Percentiles rank a stretch among this genome's conserved stretches.
These are phyloP conservation scores for Ustilago hordei DNA, from an alignment of 1,284 basidiomycete genomes.

Conservation along the genomic window DNA sequence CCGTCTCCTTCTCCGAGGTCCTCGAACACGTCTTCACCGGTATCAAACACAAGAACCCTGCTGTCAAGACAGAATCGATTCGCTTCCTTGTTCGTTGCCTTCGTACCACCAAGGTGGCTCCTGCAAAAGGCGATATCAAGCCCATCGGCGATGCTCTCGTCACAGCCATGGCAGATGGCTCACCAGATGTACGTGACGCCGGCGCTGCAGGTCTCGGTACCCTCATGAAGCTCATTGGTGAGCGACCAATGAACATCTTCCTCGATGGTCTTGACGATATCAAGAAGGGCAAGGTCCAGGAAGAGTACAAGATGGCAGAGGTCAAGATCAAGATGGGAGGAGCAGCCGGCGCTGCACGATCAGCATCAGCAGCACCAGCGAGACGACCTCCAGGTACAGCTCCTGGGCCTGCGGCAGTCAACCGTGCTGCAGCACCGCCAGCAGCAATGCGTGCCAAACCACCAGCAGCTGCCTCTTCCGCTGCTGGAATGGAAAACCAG, in stretches of 20 bases:
- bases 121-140: slow-evolving; percentile 83
- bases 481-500: slow-evolving; percentile 42
- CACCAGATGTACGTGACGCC: slow-evolving; percentile 89
- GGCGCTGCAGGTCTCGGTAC: slow-evolving; percentile 89
- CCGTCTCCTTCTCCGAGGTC: slow-evolving; percentile 81
- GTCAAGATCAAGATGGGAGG: slow-evolving; percentile 60
- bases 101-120: slow-evolving; percentile 75
- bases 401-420: slow-evolving; percentile 23
- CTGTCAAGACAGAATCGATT: slow-evolving; percentile 92
- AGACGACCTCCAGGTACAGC: slow-evolving; percentile 26
- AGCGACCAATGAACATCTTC: slow-evolving; percentile 87
- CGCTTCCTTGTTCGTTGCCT: slow-evolving; percentile 89
- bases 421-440: slow-evolving; percentile 32
- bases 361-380: slow-evolving; percentile 30
- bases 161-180: slow-evolving; percentile 84
- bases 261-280: slow-evolving; percentile 90
- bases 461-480: slow-evolving; percentile 20
- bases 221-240: slow-evolving; percentile 97
- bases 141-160: slow-evolving; percentile 84
- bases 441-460: slow-evolving; percentile 35
- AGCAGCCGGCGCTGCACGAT: slow-evolving; percentile 21
- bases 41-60: slow-evolving; percentile 91
- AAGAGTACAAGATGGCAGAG: slow-evolving; percentile 76
- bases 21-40: slow-evolving; percentile 84
- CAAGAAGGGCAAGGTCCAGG: slow-evolving; percentile 91